Base-by-base conservation (phyloP, 345 rosid genomes). In the Garcia nutans region DNA sequence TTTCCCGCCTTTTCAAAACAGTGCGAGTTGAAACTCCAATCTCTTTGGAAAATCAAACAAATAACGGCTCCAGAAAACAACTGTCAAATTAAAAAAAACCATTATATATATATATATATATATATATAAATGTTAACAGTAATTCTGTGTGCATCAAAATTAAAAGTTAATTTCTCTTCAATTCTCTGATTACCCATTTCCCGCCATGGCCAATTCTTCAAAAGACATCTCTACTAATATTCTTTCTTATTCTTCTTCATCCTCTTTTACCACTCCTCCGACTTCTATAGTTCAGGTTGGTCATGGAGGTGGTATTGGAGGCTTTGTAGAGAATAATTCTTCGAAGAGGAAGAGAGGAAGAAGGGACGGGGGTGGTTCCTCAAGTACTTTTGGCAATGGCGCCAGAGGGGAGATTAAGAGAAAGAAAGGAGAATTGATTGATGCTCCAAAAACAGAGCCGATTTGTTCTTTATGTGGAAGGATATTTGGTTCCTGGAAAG, bases 401-500 rank as follows among this genome's bases (percentile, higher is more conserved):
- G 20, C 31, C 31, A 2, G 2, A 5, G 66, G 0, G 19, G 2
- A 28, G 0, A 16, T 6, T 44, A 60, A 45, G 67, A 60, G 67
- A 13, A 62, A 42, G 37, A 23, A 17, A 45, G 67, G 56, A 7
- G 23, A 72, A 47, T 11, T 47, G 44, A 73, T 73, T 45, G 67
- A 73, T 59, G 42, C 67, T 31, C 58, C 49, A 20, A n/a, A 44
- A 2, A 2, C 78, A 0, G 78, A 68, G 1, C 76, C 70, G 0
- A 15, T 55, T 20, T 72, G 80, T 33, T 10, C 58, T 8, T 6
- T 31, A 1, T 78, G 81, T 31, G 56, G 70, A 0, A 78, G 59
- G 28, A 78, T 5, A 24, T 73, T 67, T 74, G 22, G 22, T 16
- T 58, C 81, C 3, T 73, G 74, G 74, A 78, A 68, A 61, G 81